These are phyloP conservation scores for Penicillium frequentans DNA, from an alignment of 2,329 filamentous ascomycete species.

Conservation along the genomic window DNA sequence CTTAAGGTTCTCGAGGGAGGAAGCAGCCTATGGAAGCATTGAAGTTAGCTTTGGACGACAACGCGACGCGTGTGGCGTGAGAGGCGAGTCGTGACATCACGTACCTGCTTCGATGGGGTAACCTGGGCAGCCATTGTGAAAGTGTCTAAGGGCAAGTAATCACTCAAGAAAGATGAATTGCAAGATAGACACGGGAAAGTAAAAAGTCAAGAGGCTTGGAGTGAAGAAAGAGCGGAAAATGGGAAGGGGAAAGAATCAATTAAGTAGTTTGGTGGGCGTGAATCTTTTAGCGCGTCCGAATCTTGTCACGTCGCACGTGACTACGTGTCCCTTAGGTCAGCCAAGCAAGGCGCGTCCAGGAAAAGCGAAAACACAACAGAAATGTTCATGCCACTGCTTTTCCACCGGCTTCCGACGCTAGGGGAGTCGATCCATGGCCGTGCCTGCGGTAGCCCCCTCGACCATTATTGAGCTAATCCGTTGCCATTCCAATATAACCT, in stretches of 20 bases:
- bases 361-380: constrained; percentile 1
- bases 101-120: constrained; percentile 72
- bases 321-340: constrained; percentile 24
- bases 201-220: constrained; percentile 19
- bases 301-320: constrained; percentile 43
- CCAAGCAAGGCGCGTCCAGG: constrained; percentile 21
- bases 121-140: constrained; percentile 71
- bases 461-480: neutral
- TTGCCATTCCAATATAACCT: neutral
- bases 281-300: constrained; percentile 37
- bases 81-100: constrained; percentile 43
- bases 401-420: constrained; percentile 25
- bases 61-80: constrained; percentile 32
- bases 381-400: constrained; percentile 24
- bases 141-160: constrained; percentile 29
- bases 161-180: constrained; percentile 12
- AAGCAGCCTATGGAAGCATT: constrained; percentile 65
- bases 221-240: constrained; percentile 29
- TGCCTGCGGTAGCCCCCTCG: constrained; percentile 17
- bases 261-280: constrained; percentile 31
- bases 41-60: constrained; percentile 40
- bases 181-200: constrained; percentile 3
- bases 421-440: constrained; percentile 23
- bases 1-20: constrained; percentile 82
- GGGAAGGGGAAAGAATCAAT: constrained; percentile 34